phyloP scores from a whole-genome alignment of 1,284 basidiomycete species.

The Cutaneotrichosporon sp. region DNA sequence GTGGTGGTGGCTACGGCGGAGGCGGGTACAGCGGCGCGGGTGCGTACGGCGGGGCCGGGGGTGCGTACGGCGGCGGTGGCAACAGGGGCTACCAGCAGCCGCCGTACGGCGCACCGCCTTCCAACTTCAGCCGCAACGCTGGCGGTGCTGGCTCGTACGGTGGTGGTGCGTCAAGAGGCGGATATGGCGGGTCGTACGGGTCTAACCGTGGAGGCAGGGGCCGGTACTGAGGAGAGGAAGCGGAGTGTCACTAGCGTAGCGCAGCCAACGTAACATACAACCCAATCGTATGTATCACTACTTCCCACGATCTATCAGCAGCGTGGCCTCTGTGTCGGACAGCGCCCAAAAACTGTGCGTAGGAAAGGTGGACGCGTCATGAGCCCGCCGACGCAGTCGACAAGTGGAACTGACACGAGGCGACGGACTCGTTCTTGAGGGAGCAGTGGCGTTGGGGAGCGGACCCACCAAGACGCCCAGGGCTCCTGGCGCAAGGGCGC shows the following conservation, averaged over 20 bases:
- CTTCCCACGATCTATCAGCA: neutral
- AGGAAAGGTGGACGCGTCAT: too few species aligned
- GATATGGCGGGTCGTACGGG: constrained; percentile 4
- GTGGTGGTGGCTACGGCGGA: constrained; percentile 3
- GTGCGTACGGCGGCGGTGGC: constrained; percentile 53
- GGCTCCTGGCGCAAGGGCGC: too few species aligned
- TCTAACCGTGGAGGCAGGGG: neutral
- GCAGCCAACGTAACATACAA: neutral
- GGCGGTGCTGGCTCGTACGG: constrained; percentile 8
- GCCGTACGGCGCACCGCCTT: neutral
- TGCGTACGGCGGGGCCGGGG: constrained; percentile 23
- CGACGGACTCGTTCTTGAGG: too few species aligned
- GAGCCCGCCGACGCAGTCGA: too few species aligned
- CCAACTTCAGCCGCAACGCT: constrained; percentile 5
- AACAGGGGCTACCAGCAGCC: constrained; percentile 28
- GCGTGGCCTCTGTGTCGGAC: too few species aligned
- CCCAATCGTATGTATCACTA: constrained; percentile 2
- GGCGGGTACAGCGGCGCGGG: neutral
- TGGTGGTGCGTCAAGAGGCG: constrained; percentile 2
- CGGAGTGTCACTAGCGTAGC: neutral
- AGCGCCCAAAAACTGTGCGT: too few species aligned
- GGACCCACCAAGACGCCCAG: too few species aligned
- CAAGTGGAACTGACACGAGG: too few species aligned
- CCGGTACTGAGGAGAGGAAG: neutral
- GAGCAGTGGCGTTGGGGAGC: too few species aligned